Base-by-base conservation (phyloP, 2,329 filamentous ascomycete species). In the Chlorencoelia australis region DNA sequence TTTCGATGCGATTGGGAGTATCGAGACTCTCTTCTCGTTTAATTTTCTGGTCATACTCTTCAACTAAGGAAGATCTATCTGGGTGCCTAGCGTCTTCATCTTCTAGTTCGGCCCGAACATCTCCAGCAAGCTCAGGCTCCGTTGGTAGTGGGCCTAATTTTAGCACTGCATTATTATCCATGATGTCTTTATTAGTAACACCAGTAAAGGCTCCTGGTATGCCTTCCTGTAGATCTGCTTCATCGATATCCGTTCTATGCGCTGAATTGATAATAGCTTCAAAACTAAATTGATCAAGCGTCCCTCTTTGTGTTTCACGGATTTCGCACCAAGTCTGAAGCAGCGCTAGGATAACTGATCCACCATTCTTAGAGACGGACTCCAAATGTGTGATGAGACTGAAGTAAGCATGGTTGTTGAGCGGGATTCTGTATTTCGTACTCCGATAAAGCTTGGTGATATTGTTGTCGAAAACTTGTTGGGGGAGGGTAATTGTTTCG, bases 21-120 rank as follows among this genome's bases (percentile, higher is more conserved):
- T 96, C 91, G 17, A 81, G 80, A 34, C 82, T 82, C 21, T 94
- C 88, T 59, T 95, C 91, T 17, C 82, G 75, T 64, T 98, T 98
- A 30, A 82, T 81, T 56, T 82, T 83, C 36, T 80, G 73, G 47
- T 96, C 89, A 48, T 93, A 94, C 47, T 91, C 84, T 14, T 95
- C 85, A 1, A 93, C 65, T 11, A 96, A 69, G 2, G 77, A 80
- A n/a, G 73, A 64, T 34, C 79, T 74, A 4, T 87, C 88, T 3
- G 85, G 85, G 35, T 83, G 71, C 36, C 75, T 73, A n/a, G 69
- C 66, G 56, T 98, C 91, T 50, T 91, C 80, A 4, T 94, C 86
- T 50, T 83, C 79, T 1, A 96, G 67, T 48, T 94, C 87, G 4
- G 82, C 84, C 15, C 87, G 79, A 4, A 98, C 78, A 55, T 98